These are phyloP conservation scores for Stereocaulon alpinum DNA, from an alignment of 495 filamentous ascomycete genomes.

Conservation along the genomic window DNA sequence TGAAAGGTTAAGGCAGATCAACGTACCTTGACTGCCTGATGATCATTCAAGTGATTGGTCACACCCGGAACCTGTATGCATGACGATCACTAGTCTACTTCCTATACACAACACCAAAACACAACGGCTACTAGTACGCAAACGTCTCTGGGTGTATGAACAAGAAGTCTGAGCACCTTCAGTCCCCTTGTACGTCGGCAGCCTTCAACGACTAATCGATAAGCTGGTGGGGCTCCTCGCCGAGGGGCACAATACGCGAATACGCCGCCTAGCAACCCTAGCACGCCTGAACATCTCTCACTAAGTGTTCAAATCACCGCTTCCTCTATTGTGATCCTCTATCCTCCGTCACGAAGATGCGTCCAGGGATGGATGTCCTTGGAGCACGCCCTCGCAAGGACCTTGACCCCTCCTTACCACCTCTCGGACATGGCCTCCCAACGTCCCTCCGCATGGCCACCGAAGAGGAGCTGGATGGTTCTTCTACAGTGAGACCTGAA, in stretches of 20 bases:
- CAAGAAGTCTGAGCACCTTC: neutral
- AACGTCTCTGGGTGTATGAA: neutral
- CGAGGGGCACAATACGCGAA: neutral
- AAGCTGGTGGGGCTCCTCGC: slow-evolving; percentile 1
- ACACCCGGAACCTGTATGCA: neutral
- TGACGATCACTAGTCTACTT: neutral
- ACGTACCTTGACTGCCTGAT: neutral
- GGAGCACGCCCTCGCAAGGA: slow-evolving; percentile 18
- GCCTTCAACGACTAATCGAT: slow-evolving; percentile 3
- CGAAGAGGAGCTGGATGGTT: slow-evolving; percentile 24
- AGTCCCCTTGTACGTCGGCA: neutral
- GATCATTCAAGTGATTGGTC: neutral
- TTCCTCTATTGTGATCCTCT: neutral
- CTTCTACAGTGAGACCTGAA: slow-evolving; percentile 6
- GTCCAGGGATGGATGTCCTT: slow-evolving; percentile 13
- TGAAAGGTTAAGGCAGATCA: neutral
- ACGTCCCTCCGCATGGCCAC: slow-evolving; percentile 37
- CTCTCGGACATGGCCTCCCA: slow-evolving; percentile 22
- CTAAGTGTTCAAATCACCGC: neutral
- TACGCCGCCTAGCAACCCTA: neutral
- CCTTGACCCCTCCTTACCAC: slow-evolving; percentile 11
- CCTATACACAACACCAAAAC: neutral
- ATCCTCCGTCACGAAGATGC: slow-evolving; percentile 8
- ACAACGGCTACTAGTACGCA: neutral
- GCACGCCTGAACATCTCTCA: neutral